A percentile compares a stretch with the other conserved stretches of the same genome.
Conservation (phyloP, 108 stramenopile genomes). For the Schizochytrium sp. region DNA sequence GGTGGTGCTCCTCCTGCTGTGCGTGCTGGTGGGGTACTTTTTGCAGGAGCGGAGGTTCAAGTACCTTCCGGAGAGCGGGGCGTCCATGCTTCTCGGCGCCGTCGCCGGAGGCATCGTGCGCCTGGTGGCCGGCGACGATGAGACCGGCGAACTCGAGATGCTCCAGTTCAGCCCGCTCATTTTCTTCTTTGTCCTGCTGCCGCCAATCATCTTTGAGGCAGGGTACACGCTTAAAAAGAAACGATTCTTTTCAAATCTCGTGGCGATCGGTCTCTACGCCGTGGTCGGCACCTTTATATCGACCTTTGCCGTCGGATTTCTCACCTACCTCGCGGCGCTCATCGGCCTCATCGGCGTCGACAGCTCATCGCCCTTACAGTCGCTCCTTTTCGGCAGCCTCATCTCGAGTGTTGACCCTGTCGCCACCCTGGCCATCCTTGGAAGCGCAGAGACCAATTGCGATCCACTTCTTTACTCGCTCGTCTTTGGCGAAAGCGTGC, state of each 20-base stretch:
- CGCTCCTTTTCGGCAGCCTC: slow-evolving; percentile 81
- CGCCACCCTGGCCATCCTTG: slow-evolving; percentile 87
- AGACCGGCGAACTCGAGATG: slow-evolving; percentile 42
- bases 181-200: slow-evolving; percentile 89
- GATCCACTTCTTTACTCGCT: slow-evolving; percentile 82
- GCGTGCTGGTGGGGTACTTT: slow-evolving; percentile 56
- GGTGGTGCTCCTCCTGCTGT: slow-evolving; percentile 64
- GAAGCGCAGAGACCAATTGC: slow-evolving; percentile 60
- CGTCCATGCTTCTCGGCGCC: slow-evolving; percentile 65
- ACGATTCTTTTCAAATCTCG: slow-evolving; percentile 86
- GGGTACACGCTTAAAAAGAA: slow-evolving; percentile 74
- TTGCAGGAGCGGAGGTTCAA: slow-evolving; percentile 63
- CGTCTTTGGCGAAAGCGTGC: slow-evolving; percentile 88
- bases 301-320: slow-evolving; percentile 80
- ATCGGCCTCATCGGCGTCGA: slow-evolving; percentile 67
- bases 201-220: slow-evolving; percentile 95
- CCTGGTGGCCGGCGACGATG: slow-evolving; percentile 38
- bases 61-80: slow-evolving; percentile 66
- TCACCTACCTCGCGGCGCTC: slow-evolving; percentile 62
- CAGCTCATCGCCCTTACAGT: slow-evolving; percentile 81
- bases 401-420: slow-evolving; percentile 94
- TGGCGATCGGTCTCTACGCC: slow-evolving; percentile 80
- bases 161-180: slow-evolving; percentile 76
- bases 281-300: slow-evolving; percentile 83
- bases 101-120: slow-evolving; percentile 64